Evolutionary conservation across 805 yeast genomes (phyloP), one percentile per base, ranked within the genome.

Genomic region (Huiozyma naganishii): DNA sequence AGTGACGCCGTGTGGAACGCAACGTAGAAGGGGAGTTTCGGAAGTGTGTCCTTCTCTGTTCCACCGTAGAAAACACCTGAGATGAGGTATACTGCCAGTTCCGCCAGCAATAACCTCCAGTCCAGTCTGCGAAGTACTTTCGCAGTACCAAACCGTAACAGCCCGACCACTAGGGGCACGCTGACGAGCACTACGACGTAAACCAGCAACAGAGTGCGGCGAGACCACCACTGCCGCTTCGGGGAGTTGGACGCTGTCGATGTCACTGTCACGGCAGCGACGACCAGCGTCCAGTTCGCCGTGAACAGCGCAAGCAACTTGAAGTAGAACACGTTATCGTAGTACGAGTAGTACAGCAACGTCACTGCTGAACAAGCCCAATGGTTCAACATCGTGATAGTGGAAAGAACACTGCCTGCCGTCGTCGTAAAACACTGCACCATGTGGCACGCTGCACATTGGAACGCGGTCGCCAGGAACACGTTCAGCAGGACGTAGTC

Each of bases 51-150:
- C 23, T 17, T 17, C 23, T 17, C 23, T 17, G 23, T 4, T 17
- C 23, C 23, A 0, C 90, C 92, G 57, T 87, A 86, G 41, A 86
- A 57, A 0, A 70, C 64, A 0, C 95, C 94, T 0, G 95, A 95
- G 1, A 65, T 48, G 5, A 84, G 77, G 62, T 87, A 86, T 36
- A 80, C 72, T 2, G 71, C 54, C 0, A 84, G 94, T 58, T 86
- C 95, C 6, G 68, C 50, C 1, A 77, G 49, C 13, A 87, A 66
- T 72, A 78, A 83, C 2, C 53, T 54, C 27, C 83, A 61, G 13
- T 76, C 76, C 6, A 79, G 67, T 40, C 92, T 63, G 7, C 55
- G 54, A 27, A 61, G 53, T 7, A 81, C 71, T 39, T 68, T 74
- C 3, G 54, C 58, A 12, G 52, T 45, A 0, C 90, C 92, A 49